Percentiles rank a stretch among this genome's conserved stretches.
Evolutionary conservation across 163 green algal genomes (phyloP).

Genomic region (Trebouxiophyceae sp.): DNA sequence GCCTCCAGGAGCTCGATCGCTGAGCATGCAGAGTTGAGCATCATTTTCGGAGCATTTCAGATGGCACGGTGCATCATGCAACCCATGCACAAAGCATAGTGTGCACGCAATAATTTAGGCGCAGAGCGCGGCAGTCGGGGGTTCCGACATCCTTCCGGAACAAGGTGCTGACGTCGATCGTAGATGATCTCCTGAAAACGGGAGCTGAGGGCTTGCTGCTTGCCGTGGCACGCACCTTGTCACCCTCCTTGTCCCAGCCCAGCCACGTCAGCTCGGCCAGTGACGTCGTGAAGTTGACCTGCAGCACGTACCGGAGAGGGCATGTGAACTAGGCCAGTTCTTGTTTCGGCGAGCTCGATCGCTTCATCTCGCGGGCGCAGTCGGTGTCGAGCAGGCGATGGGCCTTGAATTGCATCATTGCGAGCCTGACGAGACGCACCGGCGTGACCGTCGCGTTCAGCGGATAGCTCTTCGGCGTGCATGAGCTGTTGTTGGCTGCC

Average conservation of each 20-base stretch:
- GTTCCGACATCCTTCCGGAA: not conserved
- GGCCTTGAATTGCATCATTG: not conserved
- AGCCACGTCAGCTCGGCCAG: not conserved
- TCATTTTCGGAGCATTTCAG: not conserved
- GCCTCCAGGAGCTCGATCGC: no score
- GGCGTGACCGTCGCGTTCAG: not conserved
- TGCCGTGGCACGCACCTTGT: not conserved
- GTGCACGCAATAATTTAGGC: no score
- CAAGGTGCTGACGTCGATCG: not conserved
- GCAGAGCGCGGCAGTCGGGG: no score
- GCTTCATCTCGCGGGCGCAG: no score
- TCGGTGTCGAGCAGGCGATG: no score
- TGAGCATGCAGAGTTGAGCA: not conserved
- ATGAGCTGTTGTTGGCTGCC: no score
- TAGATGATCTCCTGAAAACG: no score
- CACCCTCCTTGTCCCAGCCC: not conserved
- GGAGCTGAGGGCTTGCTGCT: not conserved
- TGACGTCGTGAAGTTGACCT: not conserved
- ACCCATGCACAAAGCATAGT: not conserved
- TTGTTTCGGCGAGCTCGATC: not conserved
- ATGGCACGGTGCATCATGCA: not conserved
- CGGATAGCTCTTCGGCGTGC: not conserved
- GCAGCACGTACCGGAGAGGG: not conserved
- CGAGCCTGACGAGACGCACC: not conserved
- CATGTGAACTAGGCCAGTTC: no score